These are phyloP conservation scores for Penicillium manginii DNA, from an alignment of 495 filamentous ascomycete species.

Conservation along the genomic window DNA sequence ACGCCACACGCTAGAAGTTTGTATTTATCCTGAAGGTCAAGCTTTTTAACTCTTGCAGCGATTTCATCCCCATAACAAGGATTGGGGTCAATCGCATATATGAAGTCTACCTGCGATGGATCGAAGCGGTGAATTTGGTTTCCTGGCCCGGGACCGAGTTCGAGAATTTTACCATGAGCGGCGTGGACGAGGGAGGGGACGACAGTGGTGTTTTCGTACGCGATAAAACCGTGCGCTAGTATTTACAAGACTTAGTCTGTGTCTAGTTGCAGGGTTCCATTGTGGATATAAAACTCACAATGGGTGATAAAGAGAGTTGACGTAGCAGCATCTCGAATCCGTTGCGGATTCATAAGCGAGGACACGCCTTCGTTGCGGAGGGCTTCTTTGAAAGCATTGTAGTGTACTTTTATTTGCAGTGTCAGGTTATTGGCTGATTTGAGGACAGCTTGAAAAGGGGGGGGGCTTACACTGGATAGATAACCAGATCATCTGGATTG, in stretches of 20 bases:
- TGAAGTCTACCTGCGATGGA: constrained; percentile 28
- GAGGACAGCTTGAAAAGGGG: too few relatives aligned
- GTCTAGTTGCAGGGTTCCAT: too few relatives aligned
- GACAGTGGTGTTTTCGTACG: constrained; percentile 43
- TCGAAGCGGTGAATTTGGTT: constrained; percentile 50
- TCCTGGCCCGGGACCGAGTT: constrained; percentile 53
- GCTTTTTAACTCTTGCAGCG: constrained; percentile 25
- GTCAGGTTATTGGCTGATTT: too few relatives aligned
- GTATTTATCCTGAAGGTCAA: constrained; percentile 39
- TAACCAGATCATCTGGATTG: background rate
- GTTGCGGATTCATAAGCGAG: constrained; percentile 14
- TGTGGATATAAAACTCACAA: constrained; percentile 12
- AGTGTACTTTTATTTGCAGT: constrained; percentile 20
- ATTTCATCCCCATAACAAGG: constrained; percentile 26
- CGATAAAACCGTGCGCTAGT: constrained; percentile 32
- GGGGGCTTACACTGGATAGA: background rate
- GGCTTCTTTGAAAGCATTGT: constrained; percentile 22
- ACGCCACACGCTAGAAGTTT: constrained; percentile 39
- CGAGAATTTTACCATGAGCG: constrained; percentile 47
- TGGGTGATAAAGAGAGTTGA: constrained; percentile 25
- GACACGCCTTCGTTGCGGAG: constrained; percentile 25
- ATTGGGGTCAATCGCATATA: constrained; percentile 54
- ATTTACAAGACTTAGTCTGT: background rate
- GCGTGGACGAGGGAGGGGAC: constrained; percentile 44
- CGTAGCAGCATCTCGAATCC: constrained; percentile 26